Evolutionary conservation across 192 early-diverging fungal genomes (phyloP).

Genomic region (Oehlia diaphana): DNA sequence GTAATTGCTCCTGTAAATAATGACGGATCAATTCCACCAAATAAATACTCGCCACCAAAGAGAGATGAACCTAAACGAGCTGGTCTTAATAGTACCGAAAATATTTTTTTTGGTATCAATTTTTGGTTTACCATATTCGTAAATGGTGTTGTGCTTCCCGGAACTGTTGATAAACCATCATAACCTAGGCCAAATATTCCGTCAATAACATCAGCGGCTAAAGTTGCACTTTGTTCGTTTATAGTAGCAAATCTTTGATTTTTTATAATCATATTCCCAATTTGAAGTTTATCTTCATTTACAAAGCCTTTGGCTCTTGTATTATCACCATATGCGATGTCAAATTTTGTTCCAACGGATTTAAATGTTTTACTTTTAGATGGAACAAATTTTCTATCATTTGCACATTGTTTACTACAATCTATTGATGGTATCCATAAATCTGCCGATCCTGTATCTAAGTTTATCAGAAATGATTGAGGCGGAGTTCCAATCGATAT

Average conservation of each 20-base stretch:
- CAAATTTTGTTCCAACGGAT: constrained; percentile 58
- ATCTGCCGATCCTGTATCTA: constrained; percentile 65
- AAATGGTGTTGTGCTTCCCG: too few species aligned
- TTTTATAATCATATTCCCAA: constrained; percentile 53
- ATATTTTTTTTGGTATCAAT: too few species aligned
- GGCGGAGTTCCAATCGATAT: constrained; percentile 32
- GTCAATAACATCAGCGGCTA: too few species aligned
- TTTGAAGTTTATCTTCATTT: constrained; percentile 53
- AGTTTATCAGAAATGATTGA: constrained; percentile 41
- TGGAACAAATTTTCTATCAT: constrained; percentile 49
- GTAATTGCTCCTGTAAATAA: constrained; percentile 52
- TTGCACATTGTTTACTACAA: constrained; percentile 47
- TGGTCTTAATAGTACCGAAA: too few species aligned
- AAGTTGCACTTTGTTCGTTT: too few species aligned
- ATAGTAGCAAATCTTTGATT: too few species aligned
- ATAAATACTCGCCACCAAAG: too few species aligned
- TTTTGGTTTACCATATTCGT: too few species aligned
- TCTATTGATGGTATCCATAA: constrained; percentile 57
- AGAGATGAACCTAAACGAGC: too few species aligned
- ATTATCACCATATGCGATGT: constrained; percentile 64
- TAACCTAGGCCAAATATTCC: neutral
- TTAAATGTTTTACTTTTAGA: constrained; percentile 53
- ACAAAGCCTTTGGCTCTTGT: constrained; percentile 47
- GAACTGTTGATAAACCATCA: too few species aligned
- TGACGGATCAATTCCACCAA: constrained; percentile 51